Evolutionary conservation across 306 rosid species (phyloP).

Genomic region (Abrus pulchellus): DNA sequence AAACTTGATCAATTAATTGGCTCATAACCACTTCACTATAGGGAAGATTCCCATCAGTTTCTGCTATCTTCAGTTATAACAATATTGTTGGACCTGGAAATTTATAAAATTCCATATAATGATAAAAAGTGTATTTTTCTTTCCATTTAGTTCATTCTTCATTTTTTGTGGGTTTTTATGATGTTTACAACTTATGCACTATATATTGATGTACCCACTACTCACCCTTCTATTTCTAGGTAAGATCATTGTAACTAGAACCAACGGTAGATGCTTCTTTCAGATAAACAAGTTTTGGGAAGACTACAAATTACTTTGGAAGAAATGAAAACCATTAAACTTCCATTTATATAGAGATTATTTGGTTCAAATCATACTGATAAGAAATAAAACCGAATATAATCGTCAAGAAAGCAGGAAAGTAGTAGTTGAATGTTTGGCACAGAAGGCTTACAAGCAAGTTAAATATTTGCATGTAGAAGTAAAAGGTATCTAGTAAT

Average conservation of each 20-base stretch:
- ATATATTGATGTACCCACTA: slow-evolving; percentile 21
- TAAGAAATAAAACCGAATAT: slow-evolving; percentile 6
- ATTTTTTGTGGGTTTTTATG: not conserved
- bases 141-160: not conserved
- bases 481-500: slow-evolving; percentile 37
- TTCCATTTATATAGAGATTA: slow-evolving; percentile 11
- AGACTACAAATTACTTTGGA: slow-evolving; percentile 20
- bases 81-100: slow-evolving; percentile 25
- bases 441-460: slow-evolving; percentile 1
- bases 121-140: not conserved
- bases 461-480: slow-evolving; percentile 34
- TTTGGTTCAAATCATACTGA: not conserved
- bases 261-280: slow-evolving; percentile 20
- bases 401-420: slow-evolving; percentile 29
- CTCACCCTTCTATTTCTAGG: slow-evolving; percentile 15
- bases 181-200: slow-evolving; percentile 27
- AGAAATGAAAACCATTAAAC: slow-evolving; percentile 20
- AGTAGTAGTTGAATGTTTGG: slow-evolving; percentile 28
- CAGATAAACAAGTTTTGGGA: slow-evolving; percentile 22
- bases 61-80: slow-evolving; percentile 16
- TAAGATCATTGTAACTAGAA: slow-evolving; percentile 23
- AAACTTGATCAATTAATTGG: slow-evolving; percentile 17
- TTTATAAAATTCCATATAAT: slow-evolving; percentile 17
- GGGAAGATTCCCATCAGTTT: not conserved
- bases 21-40: not conserved